Evolutionary conservation across 164 flowering plant species (phyloP), one percentile per base, ranked within the genome.

Genomic region (Magnolia sinica): DNA sequence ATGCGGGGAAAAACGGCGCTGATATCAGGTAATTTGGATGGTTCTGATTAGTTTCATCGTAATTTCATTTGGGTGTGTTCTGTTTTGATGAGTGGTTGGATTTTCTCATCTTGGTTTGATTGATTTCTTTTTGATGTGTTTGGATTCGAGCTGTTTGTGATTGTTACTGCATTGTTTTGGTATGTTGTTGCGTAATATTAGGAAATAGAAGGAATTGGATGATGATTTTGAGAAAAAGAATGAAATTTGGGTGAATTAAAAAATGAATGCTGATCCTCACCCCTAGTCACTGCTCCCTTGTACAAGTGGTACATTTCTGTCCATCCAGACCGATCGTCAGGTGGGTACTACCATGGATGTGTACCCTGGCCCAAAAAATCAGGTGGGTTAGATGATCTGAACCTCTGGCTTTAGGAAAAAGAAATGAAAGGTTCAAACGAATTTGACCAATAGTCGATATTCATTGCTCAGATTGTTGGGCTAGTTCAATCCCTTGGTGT

Each of bases 11-110:
- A 86, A 86, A 86, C 14, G 97, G 93, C 64, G 93, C 69, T 71
- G 83, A 91, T 85, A 89, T 95, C 87, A 91, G 95, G 98, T 95
- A 70, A 37, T 64, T 55, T 45, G 11, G 69, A 22, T 29, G 71
- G 20, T 64, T 50, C 9, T 37, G 14, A 55, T 51, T 24, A 50
- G 3, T 64, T 4, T 64, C 6, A 3, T 20, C n/a, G 9, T 69
- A 27, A 22, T 50, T 59, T 50, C 50, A 23, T 50, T 69, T 72
- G 31, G 1, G 61, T 49, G 19, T 11, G 37, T 73, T 64, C 23
- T 45, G 63, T 10, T 67, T 24, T 49, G 45, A 14, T 16, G 18
- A 16, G 7, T 16, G 50, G 18, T 29, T 3, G 8, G 20, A 13
- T 69, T 37, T 69, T 7, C 50, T 55, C 13, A 29, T 69, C 14